phyloP scores from a whole-genome alignment of 2,329 filamentous ascomycete species.

The Didymella exigua region DNA sequence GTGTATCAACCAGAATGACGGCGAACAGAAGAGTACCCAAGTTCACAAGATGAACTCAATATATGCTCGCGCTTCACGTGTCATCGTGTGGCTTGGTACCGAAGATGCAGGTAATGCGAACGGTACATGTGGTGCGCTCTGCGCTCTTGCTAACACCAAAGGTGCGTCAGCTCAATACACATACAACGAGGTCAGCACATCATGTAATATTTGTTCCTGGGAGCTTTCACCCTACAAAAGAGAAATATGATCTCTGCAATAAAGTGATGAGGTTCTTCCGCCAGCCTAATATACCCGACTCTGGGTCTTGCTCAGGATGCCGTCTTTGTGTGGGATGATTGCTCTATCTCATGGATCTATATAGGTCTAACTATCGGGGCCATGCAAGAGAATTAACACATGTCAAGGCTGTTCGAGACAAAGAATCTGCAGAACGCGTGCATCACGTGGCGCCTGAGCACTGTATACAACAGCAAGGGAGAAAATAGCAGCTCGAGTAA shows the following conservation, averaged over 20 bases:
- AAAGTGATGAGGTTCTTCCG: conserved; percentile 11
- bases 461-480: not conserved
- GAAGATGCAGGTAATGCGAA: conserved; percentile 4
- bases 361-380: conserved; percentile 14
- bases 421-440: conserved; percentile 21
- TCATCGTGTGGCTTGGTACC: conserved; percentile 19
- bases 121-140: conserved; percentile 1
- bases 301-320: conserved; percentile 21
- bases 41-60: conserved; percentile 20
- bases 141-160: not conserved
- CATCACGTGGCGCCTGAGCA: conserved; percentile 17
- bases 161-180: not conserved
- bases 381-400: conserved; percentile 1
- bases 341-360: conserved; percentile 17
- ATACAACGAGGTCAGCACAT: not conserved
- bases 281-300: conserved; percentile 12
- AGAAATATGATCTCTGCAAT: not conserved
- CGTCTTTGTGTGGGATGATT: conserved; percentile 18
- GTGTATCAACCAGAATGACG: conserved; percentile 25
- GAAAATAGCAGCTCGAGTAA: not conserved
- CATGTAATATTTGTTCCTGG: not conserved
- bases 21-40: conserved; percentile 17
- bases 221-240: not conserved
- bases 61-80: conserved; percentile 12
- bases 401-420: conserved; percentile 4